Evolutionary conservation across 2,329 filamentous ascomycete species (phyloP), one percentile per base, ranked within the genome.

Genomic region (Knufia petricola): DNA sequence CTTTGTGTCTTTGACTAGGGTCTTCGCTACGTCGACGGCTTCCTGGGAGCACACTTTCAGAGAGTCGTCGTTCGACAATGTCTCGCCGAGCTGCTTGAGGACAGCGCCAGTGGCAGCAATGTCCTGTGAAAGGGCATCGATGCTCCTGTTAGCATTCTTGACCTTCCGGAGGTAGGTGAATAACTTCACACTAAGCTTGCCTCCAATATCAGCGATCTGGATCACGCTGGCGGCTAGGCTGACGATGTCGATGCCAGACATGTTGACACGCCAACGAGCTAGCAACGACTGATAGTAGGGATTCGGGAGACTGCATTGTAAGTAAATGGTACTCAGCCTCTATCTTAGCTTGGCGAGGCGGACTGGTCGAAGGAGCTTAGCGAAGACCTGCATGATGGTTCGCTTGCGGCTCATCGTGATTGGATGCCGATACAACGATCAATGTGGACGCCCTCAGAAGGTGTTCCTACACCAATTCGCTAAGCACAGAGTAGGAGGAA

Each of bases 181-280:
- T 9, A 66, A 57, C 23, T 59, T 61, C 36, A 64, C 50, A 1
- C 59, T 60, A 3, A 65, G 51, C n/a, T 56, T 56, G 10, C 53
- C 52, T 4, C 61, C 62, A 1, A 62, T 32, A n/a, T 64, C 62
- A 6, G 64, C 62, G 28, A 65, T 54, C 38, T 64, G 61, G 21
- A 63, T 12, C 6, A 37, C 34, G 19, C n/a, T 37, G 34, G n/a
- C 19, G 13, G 34, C 19, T 6, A 39, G 15, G 36, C 36, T 17
- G 21, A 20, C 20, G 36, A 39, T 39, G 2, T 20, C 36, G 15
- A 39, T 39, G 36, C 36, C 15, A 10, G 36, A 39, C 15, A 39
- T 39, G 17, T 10, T 21, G 17, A 10, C 36, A 17, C 21, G 17
- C 17, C 12, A 13, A 4, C 20, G 17, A 4, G 17, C 2, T 10